Base-by-base conservation (phyloP, 495 filamentous ascomycete genomes). In the Penicillium cataractarum region DNA sequence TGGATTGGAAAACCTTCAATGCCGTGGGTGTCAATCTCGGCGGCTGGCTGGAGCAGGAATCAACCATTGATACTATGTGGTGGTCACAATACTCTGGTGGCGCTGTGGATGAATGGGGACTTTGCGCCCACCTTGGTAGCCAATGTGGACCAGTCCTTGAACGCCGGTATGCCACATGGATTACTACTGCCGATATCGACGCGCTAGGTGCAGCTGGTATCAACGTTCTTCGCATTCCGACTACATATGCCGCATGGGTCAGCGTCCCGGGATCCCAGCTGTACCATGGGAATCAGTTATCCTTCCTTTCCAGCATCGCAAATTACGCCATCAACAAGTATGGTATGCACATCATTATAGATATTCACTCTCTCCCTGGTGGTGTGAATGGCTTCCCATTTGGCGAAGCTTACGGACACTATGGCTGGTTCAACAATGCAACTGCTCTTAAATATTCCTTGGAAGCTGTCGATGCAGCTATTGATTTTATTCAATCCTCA, bases 101-200 rank as follows among this genome's bases (percentile, higher is more conserved):
- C 40, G 40, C 15, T n/a, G 40, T 44, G 40, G 40, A 44, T 7
- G 40, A 44, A 44, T 44, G 40, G 40, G 40, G 40, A 22, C 40
- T 44, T 44, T 44, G 40, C 13, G 40, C 40, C 21, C 40, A 44
- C 40, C 40, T 44, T 44, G 40, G 40, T n/a, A 44, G 40, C 40
- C 40, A 44, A 44, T 44, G 40, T 44, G 40, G 40, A 44, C 40
- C 40, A 44, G 40, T 44, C 6, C 40, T 44, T 44, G 40, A 44
- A 44, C 40, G 40, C 15, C 40, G 40, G n/a, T 44, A 44, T 44
- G 40, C 40, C 21, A 44, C 40, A n/a, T 44, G 40, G 40, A 44
- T 44, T 44, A 44, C 40, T 44, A 44, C 40, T 44, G 40, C 40
- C 40, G 40, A 44, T 44, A 44, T 44, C 40, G 40, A 44, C 40